A percentile compares a stretch with the other conserved stretches of the same genome.
phyloP scores from a whole-genome alignment of 257 asterid species.

The Coffea eugenioides region DNA sequence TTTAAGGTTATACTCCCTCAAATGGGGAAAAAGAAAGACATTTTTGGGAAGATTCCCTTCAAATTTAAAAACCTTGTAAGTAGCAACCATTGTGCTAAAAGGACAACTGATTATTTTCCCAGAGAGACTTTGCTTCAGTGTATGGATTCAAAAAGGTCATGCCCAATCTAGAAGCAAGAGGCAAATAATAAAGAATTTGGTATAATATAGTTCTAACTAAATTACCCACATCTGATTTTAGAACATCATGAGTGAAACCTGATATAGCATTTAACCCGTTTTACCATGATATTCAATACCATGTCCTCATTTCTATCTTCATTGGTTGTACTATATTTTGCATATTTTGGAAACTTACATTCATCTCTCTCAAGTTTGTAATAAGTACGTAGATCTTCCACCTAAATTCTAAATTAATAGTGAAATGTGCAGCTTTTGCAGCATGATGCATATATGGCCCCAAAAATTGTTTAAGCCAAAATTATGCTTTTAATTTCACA shows the following conservation, averaged over 20 bases:
- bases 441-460: not conserved
- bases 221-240: not conserved
- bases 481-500: not conserved
- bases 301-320: not conserved
- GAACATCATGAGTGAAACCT: not conserved
- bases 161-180: not conserved
- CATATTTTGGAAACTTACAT: not conserved
- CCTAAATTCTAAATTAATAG: not conserved
- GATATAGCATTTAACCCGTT: not conserved
- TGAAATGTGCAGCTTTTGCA: not conserved
- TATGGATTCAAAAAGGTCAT: not conserved
- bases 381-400: not conserved
- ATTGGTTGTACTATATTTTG: not conserved
- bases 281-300: not conserved
- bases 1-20: slow-evolving; percentile 13
- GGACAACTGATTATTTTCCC: not conserved
- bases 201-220: not conserved
- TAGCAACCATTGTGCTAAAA: not conserved
- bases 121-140: not conserved
- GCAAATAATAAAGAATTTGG: not conserved
- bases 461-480: not conserved
- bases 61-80: not conserved
- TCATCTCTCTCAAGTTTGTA: not conserved
- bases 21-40: slow-evolving; percentile 9
- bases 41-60: not conserved